Conservation (phyloP, 2,329 filamentous ascomycete species). For the Fusarium cyanostomum region DNA sequence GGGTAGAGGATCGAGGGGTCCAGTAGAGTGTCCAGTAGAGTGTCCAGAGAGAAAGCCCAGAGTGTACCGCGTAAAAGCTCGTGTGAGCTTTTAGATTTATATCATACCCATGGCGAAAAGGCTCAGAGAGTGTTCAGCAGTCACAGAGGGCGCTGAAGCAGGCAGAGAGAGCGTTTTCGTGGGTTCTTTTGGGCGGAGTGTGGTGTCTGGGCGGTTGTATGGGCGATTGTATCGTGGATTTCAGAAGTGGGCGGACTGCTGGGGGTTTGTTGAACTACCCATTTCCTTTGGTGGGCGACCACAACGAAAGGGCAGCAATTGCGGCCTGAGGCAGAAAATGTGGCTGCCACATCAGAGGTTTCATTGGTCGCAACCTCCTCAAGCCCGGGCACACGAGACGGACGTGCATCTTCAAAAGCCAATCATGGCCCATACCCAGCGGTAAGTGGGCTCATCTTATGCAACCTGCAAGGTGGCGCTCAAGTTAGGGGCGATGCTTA, state of each 20-base stretch:
- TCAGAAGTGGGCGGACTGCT: conserved; percentile 34
- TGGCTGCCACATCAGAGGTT: background rate
- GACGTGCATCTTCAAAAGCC: conserved; percentile 31
- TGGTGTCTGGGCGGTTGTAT: conserved; percentile 6
- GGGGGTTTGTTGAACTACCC: conserved; percentile 43
- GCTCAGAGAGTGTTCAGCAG: conserved; percentile 31
- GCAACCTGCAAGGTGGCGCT: conserved; percentile 17
- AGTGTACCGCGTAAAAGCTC: conserved; percentile 38
- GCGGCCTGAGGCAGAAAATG: conserved; percentile 36
- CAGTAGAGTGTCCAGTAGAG: conserved; percentile 22
- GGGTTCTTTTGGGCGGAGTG: conserved; percentile 25
- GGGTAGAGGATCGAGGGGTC: conserved; percentile 19
- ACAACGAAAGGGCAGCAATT: conserved; percentile 27
- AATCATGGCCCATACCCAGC: conserved; percentile 19
- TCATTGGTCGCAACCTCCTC: conserved; percentile 29
- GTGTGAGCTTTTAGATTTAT: conserved; percentile 41
- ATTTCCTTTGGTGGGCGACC: conserved; percentile 39
- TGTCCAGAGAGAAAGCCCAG: conserved; percentile 38
- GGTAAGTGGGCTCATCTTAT: conserved; percentile 18
- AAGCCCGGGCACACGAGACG: conserved; percentile 34
- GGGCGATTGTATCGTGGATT: conserved; percentile 27
- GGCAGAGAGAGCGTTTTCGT: conserved; percentile 20
- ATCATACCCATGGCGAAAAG: conserved; percentile 41
- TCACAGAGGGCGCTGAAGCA: conserved; percentile 35
- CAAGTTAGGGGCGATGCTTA: conserved; percentile 6